Base-by-base conservation (phyloP, 495 filamentous ascomycete species). In the Hypoxylon trugodes region DNA sequence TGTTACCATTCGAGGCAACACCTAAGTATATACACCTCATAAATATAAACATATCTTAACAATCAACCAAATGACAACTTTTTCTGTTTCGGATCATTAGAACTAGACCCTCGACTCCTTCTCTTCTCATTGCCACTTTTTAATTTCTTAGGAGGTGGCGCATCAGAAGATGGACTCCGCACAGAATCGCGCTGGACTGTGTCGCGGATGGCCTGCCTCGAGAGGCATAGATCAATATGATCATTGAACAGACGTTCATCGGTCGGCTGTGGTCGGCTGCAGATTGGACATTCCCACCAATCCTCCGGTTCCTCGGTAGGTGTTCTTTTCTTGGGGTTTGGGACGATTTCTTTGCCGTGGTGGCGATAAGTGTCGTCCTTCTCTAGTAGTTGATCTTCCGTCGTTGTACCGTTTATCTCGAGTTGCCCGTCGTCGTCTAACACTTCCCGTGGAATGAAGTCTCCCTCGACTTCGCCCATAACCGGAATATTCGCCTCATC, bases 211-310 rank as follows among this genome's bases (percentile, higher is more conserved):
- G 91, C 90, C 71, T 89, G 85, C 40, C 86, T 79, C 1, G 93
- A 97, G 6, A 99, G 83, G 76, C 95, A 99, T 16, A 90, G 87
- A 70, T 99, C 96, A 41, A 99, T 89, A 74, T 99, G 96, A 46
- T 89, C 87, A 63, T 99, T 99, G 76, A 99, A 97, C 4, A 71
- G 73, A 32, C 81, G 80, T 71, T 97, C 92, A 59, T 92, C 84
- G 0, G 93, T 87, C 3, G 78, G 55, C 68, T 97, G 91, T 0
- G 89, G 88, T 37, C 87, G 78, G 2, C 72, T 72, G 72, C 95
- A 98, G 32, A 98, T 92, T 0, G 95, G 95, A 73, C 95, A 98
- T 16, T 88, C 82, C 93, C 92, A 97, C 65, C 80, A 82, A 24
- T 84, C 75, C 40, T 82, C 80, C 22, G 72, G 65, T 37, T 82